These are phyloP conservation scores for Fusarium illudens DNA, from an alignment of 2,329 filamentous ascomycete species.

Conservation along the genomic window DNA sequence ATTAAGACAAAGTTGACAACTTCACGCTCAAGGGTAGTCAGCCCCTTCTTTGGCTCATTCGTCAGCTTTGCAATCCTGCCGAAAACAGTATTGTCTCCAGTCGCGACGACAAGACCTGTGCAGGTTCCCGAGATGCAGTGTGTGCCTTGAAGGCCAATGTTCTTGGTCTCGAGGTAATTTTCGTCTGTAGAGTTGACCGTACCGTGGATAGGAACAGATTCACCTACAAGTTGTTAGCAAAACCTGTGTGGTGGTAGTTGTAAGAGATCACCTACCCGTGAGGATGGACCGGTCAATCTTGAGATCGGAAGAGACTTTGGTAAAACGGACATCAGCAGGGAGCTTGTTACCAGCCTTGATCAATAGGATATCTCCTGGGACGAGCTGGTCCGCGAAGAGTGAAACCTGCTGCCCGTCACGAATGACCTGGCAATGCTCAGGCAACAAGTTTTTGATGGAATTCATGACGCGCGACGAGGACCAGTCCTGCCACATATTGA, in stretches of 20 bases:
- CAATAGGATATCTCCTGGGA: conserved; percentile 74
- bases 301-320: conserved; percentile 72
- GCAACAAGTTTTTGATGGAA: conserved; percentile 82
- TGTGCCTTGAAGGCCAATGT: conserved; percentile 81
- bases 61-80: conserved; percentile 78
- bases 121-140: conserved; percentile 76
- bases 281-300: conserved; percentile 78
- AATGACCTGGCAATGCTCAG: conserved; percentile 72
- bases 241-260: background rate
- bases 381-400: conserved; percentile 66
- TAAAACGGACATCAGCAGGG: conserved; percentile 76
- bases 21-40: conserved; percentile 77
- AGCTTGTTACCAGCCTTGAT: conserved; percentile 78
- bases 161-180: conserved; percentile 80
- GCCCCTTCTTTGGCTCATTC: conserved; percentile 70
- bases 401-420: conserved; percentile 64
- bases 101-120: conserved; percentile 74
- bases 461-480: conserved; percentile 80
- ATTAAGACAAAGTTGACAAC: conserved; percentile 76
- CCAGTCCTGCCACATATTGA: conserved; percentile 79
- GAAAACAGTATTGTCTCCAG: conserved; percentile 77
- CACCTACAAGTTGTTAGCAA: conserved; percentile 52
- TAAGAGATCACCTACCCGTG: conserved; percentile 45
- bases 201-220: conserved; percentile 71
- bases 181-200: conserved; percentile 72